Evolutionary conservation across 768 basidiomycete species (phyloP), one percentile per base, ranked within the genome.

Genomic region (Collybia nuda): DNA sequence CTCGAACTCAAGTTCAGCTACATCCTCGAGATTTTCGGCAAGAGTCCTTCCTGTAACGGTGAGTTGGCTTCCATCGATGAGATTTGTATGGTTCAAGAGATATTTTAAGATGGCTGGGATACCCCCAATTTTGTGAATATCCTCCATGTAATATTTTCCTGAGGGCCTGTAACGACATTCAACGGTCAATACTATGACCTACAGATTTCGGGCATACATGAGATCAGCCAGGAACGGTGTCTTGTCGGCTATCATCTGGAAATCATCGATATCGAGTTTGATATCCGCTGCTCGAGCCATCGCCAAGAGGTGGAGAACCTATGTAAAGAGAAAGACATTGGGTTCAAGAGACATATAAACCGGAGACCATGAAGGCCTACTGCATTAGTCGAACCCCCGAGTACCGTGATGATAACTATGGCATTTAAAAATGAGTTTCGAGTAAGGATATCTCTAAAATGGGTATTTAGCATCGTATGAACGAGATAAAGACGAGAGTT

Each of bases 11-110:
- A 82, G 80, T 54, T 90, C 89, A 26, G 75, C 64, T 6, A 87
- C 90, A 61, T 91, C 89, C 57, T 73, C 84, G 28, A 94, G 76
- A 67, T 97, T 96, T 68, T 94, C 84, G 12, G 89, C 88, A 36
- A 97, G 73, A 2, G 93, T 94, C 70, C 85, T 91, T 46, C 94
- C 94, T 11, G 93, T 97, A 37, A 96, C 89, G 29, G 94, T 98
- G 66, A 93, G 70, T 59, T 89, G 87, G 52, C 74, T 80, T 35
- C 90, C 90, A 63, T 93, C 88, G 54, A 93, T 86, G 52, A 93
- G 72, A 63, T 86, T 74, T 9, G 87, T 88, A 62, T 88, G 72
- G 57, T 88, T 86, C 42, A 92, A 70, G 37, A 93, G 77, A 64
- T 92, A 93, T 68, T 93, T 93, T 52, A 93, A 67, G 45, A 93